Evolutionary conservation across 73 alveolate genomes (phyloP).

Genomic region (Paramecium biaurelia): DNA sequence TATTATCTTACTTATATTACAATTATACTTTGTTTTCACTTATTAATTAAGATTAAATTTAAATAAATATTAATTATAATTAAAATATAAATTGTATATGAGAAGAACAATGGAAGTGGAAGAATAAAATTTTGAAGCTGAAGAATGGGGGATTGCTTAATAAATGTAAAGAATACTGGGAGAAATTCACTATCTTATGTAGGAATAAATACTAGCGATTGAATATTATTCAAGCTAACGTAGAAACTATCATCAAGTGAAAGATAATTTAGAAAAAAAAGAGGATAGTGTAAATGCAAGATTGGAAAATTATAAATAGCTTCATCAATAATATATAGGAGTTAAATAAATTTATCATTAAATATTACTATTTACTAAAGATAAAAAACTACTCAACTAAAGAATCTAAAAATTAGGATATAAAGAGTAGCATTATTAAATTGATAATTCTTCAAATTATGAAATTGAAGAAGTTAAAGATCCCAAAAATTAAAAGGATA

Average conservation of each 20-base stretch:
- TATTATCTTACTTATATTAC: neutral
- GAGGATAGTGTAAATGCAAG: neutral
- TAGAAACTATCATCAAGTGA: neutral
- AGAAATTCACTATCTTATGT: neutral
- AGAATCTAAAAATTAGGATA: neutral
- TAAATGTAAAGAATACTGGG: neutral
- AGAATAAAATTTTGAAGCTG: conserved; percentile 24
- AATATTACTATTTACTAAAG: neutral
- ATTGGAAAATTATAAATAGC: neutral
- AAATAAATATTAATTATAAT: neutral
- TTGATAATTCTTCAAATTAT: neutral
- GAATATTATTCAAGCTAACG: neutral
- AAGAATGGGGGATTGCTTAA: conserved; percentile 11
- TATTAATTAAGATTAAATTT: neutral
- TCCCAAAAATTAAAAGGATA: neutral
- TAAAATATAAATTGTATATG: neutral
- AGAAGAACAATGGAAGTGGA: neutral
- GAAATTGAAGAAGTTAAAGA: neutral
- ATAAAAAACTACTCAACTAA: neutral
- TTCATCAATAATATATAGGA: neutral
- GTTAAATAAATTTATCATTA: neutral
- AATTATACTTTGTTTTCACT: neutral
- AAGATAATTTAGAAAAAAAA: neutral
- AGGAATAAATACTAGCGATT: neutral
- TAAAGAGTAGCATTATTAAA: neutral